Percentiles rank a stretch among this genome's conserved stretches.
These are phyloP conservation scores for Taphrina pruni DNA, from an alignment of 1,139 yeast genomes.

Conservation along the genomic window DNA sequence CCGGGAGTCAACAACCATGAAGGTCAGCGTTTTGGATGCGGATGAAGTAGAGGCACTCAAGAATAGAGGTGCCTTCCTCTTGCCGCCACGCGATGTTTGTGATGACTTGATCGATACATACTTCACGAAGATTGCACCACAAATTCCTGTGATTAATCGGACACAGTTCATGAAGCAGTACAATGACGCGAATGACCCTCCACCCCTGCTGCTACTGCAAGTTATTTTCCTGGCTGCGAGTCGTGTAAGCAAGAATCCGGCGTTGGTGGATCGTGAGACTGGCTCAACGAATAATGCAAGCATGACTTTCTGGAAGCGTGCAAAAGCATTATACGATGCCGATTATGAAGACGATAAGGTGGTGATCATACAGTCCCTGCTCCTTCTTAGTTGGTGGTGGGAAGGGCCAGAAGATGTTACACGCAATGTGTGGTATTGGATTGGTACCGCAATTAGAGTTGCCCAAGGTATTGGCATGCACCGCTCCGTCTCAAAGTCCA, in stretches of 20 bases:
- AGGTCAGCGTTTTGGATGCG: conserved; percentile 58
- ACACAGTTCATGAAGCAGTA: conserved; percentile 65
- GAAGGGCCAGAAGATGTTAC: conserved; percentile 81
- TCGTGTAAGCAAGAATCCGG: conserved; percentile 64
- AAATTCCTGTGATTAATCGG: conserved; percentile 73
- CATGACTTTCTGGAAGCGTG: conserved; percentile 73
- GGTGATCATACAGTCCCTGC: conserved; percentile 68
- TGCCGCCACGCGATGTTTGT: conserved; percentile 68
- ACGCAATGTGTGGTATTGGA: conserved; percentile 78
- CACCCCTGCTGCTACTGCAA: conserved; percentile 71
- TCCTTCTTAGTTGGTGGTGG: conserved; percentile 73
- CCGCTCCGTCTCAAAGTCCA: conserved; percentile 52
- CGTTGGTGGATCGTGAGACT: conserved; percentile 59
- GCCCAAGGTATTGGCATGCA: conserved; percentile 85
- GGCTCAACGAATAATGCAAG: conserved; percentile 67
- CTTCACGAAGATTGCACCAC: conserved; percentile 71
- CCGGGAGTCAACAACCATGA: conserved; percentile 47
- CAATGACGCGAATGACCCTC: conserved; percentile 67
- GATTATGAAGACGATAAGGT: conserved; percentile 75
- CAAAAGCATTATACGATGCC: conserved; percentile 76
- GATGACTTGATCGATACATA: conserved; percentile 67
- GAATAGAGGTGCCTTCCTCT: conserved; percentile 70
- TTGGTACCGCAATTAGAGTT: conserved; percentile 70
- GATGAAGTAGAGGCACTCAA: conserved; percentile 73
- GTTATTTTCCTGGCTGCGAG: conserved; percentile 74